Conservation (phyloP, 768 basidiomycete species). For the Leccinum obscurum region DNA sequence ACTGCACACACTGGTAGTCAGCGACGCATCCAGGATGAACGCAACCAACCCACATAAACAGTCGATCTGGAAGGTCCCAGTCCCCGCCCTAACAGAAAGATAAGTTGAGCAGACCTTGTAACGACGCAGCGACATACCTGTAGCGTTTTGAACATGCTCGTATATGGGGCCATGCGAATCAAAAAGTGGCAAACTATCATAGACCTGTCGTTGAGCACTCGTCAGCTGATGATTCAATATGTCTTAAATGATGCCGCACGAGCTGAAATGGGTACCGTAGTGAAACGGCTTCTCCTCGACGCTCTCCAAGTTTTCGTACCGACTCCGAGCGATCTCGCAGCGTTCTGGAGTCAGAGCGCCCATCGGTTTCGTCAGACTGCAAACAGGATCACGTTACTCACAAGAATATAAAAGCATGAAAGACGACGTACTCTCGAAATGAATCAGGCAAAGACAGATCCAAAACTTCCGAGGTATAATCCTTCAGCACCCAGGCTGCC, state of each 20-base stretch:
- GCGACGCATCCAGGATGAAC: neutral
- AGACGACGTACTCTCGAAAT: slow-evolving; percentile 67
- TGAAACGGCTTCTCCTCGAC: slow-evolving; percentile 89
- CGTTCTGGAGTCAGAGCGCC: slow-evolving; percentile 80
- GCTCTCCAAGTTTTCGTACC: slow-evolving; percentile 73
- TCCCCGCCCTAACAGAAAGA: slow-evolving; percentile 66
- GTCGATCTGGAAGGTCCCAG: slow-evolving; percentile 89
- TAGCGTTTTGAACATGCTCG: slow-evolving; percentile 92
- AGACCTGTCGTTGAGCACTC: slow-evolving; percentile 39
- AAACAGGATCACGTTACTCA: neutral
- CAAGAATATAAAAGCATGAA: neutral
- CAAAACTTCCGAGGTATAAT: slow-evolving; percentile 72
- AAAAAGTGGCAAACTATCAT: slow-evolving; percentile 97
- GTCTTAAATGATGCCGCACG: slow-evolving; percentile 30
- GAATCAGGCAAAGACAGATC: slow-evolving; percentile 61
- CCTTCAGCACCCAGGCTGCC: slow-evolving; percentile 84
- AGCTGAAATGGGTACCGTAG: slow-evolving; percentile 94
- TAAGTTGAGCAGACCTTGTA: neutral
- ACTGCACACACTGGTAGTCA: slow-evolving; percentile 36
- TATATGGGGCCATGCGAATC: slow-evolving; percentile 87
- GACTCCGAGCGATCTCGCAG: slow-evolving; percentile 69
- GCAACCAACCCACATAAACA: slow-evolving; percentile 60
- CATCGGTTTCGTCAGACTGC: slow-evolving; percentile 86
- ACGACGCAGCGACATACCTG: slow-evolving; percentile 40
- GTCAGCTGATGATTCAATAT: slow-evolving; percentile 3